Evolutionary conservation across 805 yeast genomes (phyloP), one percentile per base, ranked within the genome.

Genomic region (Hanseniaspora lindneri): DNA sequence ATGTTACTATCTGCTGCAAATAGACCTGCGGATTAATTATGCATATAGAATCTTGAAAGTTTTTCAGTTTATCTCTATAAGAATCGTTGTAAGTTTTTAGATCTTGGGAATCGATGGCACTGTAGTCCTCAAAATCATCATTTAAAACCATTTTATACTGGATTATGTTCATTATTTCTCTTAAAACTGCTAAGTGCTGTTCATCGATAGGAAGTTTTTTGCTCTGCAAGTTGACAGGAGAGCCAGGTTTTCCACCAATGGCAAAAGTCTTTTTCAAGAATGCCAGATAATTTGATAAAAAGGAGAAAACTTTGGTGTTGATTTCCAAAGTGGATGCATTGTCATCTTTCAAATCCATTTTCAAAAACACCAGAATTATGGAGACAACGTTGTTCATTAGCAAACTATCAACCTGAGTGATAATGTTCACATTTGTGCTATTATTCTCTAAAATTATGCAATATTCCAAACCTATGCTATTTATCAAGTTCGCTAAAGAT

Each of bases 31-130:
- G 79, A 52, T 72, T 74, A 41, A 76, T 73, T 6, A 71, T 60
- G 6, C 78, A 79, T 44, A 92, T 78, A 24, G 86, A 78, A 56
- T 92, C 96, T 64, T 92, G 96, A 58, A 89, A 80, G 9, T 74
- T 70, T 57, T 81, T 80, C 53, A 92, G 71, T 58, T 76, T 81
- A 6, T 70, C 62, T 63, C 99, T 76, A 24, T 61, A 58, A 44
- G 86, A 73, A 53, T 89, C 96, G 52, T 68, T 71, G 56, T 89
- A 89, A 58, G 83, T 88, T 50, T 80, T 81, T 50, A 80, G 78
- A 3, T 77, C 75, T 39, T 83, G 94, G 7, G 34, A 40, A 27
- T 43, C 51, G 25, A 43, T 42, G 41, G 78, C 83, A 51, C 80
- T 82, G 41, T 75, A 80, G 51, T 81, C 84, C 52, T 78, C 83